Base-by-base conservation (phyloP, 2,329 filamentous ascomycete species). In the Pseudogymnoascus sp. region DNA sequence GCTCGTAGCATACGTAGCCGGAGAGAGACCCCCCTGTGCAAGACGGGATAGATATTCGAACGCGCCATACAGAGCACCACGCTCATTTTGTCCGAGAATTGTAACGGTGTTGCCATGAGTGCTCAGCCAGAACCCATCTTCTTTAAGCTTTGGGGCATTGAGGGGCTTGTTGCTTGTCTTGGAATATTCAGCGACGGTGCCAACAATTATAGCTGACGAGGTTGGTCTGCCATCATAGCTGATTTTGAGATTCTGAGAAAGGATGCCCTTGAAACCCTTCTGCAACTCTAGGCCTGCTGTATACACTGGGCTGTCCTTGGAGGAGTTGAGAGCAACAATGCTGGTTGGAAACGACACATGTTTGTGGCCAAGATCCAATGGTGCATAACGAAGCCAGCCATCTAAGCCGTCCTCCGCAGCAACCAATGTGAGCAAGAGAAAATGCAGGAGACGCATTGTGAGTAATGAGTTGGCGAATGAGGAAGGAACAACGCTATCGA, bases 11-110 rank as follows among this genome's bases (percentile, higher is more conserved):
- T 79, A 79, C 3, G 79, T 71, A 0, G 79, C 77, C 1, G 77
- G 67, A 0, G 78, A 77, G 64, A 84, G 76, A 53, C 86, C 81
- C 23, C 80, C 82, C 70, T 86, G 85, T 0, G 81, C 84, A n/a
- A 90, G 76, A 72, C 82, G 79, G 1, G 84, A 86, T 8, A 90
- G 78, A 66, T 88, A 90, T 66, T 88, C 82, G 68, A 88, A 90
- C 3, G 87, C 79, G 5, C 88, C 88, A 67, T 90, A 90, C 1
- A 90, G 78, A 3, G 85, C 84, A 11, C 86, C 88, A 0, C 86
- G 82, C 69, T 88, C 84, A 67, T 88, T 89, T 65, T 84, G 78
- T 0, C 86, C 86, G 1, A 89, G 70, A 60, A 89, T 88, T 37
- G 80, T 75, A 21, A 88, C 79, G 0, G 73, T 74, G 0, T 74